A percentile compares a stretch with the other conserved stretches of the same genome.
Conservation (phyloP, 352 stramenopile genomes). For the Globisporangium barbulae region DNA sequence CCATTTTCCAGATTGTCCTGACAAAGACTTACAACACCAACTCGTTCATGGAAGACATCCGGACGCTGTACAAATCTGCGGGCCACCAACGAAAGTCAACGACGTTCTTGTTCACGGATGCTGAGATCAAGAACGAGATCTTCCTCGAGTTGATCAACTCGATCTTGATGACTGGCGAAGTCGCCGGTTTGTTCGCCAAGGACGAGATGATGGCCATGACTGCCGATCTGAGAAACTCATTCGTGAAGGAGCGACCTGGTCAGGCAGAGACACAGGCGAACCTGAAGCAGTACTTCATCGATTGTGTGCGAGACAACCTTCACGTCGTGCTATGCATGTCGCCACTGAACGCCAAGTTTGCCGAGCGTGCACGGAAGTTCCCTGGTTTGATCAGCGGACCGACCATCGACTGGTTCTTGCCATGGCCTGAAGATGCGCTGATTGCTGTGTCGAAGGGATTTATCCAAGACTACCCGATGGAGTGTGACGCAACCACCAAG, state of each 20-base stretch:
- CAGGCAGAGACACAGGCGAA: conserved; percentile 96
- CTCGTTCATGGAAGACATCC: conserved; percentile 97
- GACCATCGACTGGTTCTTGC: conserved; percentile 99
- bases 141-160: conserved; percentile 99
- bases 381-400: conserved; percentile 95
- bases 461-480: conserved; percentile 95
- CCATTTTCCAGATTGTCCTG: conserved; percentile 98
- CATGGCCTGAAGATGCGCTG: conserved; percentile 98
- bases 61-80: conserved; percentile 95
- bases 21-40: conserved; percentile 99
- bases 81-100: conserved; percentile 96
- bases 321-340: conserved; percentile 99
- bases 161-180: conserved; percentile 97
- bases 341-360: conserved; percentile 98
- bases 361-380: conserved; percentile 95
- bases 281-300: conserved; percentile 98
- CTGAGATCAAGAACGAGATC: conserved; percentile 99
- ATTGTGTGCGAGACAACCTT: conserved; percentile 97
- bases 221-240: conserved; percentile 93
- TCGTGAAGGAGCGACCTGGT: conserved; percentile 93
- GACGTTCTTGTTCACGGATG: conserved; percentile 98
- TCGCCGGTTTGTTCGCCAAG: conserved; percentile 97
- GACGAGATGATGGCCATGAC: conserved; percentile 99
- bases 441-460: conserved; percentile 96
- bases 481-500: conserved; percentile 87